Percentiles rank a stretch among this genome's conserved stretches.
These are phyloP conservation scores for Chaetothyriales sp. DNA, from an alignment of 2,329 filamentous ascomycete genomes.

Conservation along the genomic window DNA sequence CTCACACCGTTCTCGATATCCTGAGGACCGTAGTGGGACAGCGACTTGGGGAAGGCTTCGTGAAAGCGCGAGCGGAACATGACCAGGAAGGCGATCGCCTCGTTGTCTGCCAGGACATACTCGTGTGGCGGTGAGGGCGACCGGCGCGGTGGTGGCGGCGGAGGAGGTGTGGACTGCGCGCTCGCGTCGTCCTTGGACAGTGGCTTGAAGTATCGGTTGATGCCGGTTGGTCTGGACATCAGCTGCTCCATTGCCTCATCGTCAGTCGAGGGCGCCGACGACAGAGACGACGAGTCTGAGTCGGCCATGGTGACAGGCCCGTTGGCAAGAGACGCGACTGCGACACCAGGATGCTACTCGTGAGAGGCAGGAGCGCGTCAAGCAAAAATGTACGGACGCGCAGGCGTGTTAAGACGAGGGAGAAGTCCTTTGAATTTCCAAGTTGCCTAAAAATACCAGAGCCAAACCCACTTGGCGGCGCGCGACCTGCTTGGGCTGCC, in stretches of 20 bases:
- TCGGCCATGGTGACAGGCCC: slow-evolving; percentile 30
- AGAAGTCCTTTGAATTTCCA: neutral
- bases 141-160: slow-evolving; percentile 58
- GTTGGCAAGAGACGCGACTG: too few relatives aligned
- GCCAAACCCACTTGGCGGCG: neutral
- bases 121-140: slow-evolving; percentile 81
- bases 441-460: neutral
- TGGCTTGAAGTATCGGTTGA: slow-evolving; percentile 35
- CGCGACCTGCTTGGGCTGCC: neutral
- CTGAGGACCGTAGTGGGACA: slow-evolving; percentile 82
- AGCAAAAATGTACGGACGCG: slow-evolving; percentile 16
- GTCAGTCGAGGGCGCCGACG: slow-evolving; percentile 44
- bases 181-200: slow-evolving; percentile 26
- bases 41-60: slow-evolving; percentile 74
- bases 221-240: slow-evolving; percentile 27
- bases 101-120: slow-evolving; percentile 76
- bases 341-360: slow-evolving; percentile 1
- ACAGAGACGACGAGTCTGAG: slow-evolving; percentile 42
- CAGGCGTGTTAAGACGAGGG: neutral
- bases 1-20: slow-evolving; percentile 80
- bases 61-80: slow-evolving; percentile 93
- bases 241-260: slow-evolving; percentile 35
- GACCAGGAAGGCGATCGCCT: slow-evolving; percentile 92
- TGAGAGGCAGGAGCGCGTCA: slow-evolving; percentile 19
- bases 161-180: slow-evolving; percentile 36